These are phyloP conservation scores for Tetragonia tetragonoides DNA, from an alignment of 148 eudicot species.

Conservation along the genomic window DNA sequence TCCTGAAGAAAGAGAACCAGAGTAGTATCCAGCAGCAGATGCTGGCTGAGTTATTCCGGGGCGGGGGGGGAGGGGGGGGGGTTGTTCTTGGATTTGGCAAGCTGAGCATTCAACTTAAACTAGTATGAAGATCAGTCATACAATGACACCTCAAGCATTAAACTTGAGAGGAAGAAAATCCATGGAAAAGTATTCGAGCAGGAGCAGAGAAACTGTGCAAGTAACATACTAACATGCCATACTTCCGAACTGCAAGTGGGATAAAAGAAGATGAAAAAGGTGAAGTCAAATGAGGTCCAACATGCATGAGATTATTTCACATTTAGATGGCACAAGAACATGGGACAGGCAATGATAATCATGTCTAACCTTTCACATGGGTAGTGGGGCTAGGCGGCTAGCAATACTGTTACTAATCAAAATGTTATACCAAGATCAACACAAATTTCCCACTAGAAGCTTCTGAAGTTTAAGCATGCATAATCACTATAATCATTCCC, in stretches of 20 bases:
- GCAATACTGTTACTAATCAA: not conserved
- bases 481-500: not conserved
- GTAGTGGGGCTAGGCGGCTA: not conserved
- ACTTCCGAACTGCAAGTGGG: not conserved
- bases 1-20: no score
- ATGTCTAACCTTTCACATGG: not conserved
- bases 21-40: no score
- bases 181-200: not conserved
- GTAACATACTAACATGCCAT: not conserved
- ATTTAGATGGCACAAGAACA: slow-evolving; percentile 1
- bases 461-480: not conserved
- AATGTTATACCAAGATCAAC: not conserved
- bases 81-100: not conserved
- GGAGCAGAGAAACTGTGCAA: not conserved
- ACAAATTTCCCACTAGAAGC: no score
- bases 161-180: not conserved
- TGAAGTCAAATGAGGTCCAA: not conserved
- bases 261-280: not conserved
- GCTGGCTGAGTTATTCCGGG: no score
- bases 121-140: not conserved
- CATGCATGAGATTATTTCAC: not conserved
- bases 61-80: no score
- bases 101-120: not conserved
- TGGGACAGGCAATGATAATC: not conserved
- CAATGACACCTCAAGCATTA: not conserved